A percentile compares a stretch with the other conserved stretches of the same genome.
These are phyloP conservation scores for Taiozyma sp. DNA, from an alignment of 1,139 yeast species.

Conservation along the genomic window DNA sequence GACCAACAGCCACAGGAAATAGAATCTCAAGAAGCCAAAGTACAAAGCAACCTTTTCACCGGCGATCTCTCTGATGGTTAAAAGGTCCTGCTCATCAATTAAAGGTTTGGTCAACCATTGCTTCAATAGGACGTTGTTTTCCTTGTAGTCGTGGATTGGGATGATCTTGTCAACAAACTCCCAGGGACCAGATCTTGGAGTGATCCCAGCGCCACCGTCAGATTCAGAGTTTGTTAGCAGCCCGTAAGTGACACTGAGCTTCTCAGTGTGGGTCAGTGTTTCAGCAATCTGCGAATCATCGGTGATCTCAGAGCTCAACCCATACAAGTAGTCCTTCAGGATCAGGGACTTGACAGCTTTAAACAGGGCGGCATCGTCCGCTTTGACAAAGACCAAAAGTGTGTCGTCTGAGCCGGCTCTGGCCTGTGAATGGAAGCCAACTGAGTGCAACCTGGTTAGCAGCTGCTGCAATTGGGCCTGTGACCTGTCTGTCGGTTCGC, in stretches of 20 bases:
- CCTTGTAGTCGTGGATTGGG: slow-evolving; percentile 48
- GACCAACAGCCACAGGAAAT: slow-evolving; percentile 49
- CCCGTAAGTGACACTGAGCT: slow-evolving; percentile 48
- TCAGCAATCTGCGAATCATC: slow-evolving; percentile 36
- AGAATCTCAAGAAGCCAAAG: slow-evolving; percentile 65
- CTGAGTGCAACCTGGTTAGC: slow-evolving; percentile 33
- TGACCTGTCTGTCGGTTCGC: slow-evolving; percentile 29
- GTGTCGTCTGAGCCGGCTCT: slow-evolving; percentile 44
- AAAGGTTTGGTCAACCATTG: slow-evolving; percentile 28
- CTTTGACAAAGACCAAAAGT: slow-evolving; percentile 47
- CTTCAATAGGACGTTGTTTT: slow-evolving; percentile 30
- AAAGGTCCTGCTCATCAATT: slow-evolving; percentile 32
- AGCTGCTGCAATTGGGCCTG: slow-evolving; percentile 33
- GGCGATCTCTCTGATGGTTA: slow-evolving; percentile 40
- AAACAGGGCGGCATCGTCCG: slow-evolving; percentile 32
- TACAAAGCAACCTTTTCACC: slow-evolving; percentile 72
- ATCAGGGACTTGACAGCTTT: slow-evolving; percentile 24
- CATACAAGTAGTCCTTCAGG: slow-evolving; percentile 34
- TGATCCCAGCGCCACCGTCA: slow-evolving; percentile 53
- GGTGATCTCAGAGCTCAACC: slow-evolving; percentile 28
- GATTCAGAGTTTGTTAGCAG: slow-evolving; percentile 39
- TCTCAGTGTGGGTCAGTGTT: slow-evolving; percentile 40
- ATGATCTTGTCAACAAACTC: slow-evolving; percentile 47
- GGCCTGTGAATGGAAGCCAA: slow-evolving; percentile 45
- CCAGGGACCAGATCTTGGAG: slow-evolving; percentile 48